Evolutionary conservation across 1,139 yeast species (phyloP).

Genomic region (Geotrichum klebahnii): DNA sequence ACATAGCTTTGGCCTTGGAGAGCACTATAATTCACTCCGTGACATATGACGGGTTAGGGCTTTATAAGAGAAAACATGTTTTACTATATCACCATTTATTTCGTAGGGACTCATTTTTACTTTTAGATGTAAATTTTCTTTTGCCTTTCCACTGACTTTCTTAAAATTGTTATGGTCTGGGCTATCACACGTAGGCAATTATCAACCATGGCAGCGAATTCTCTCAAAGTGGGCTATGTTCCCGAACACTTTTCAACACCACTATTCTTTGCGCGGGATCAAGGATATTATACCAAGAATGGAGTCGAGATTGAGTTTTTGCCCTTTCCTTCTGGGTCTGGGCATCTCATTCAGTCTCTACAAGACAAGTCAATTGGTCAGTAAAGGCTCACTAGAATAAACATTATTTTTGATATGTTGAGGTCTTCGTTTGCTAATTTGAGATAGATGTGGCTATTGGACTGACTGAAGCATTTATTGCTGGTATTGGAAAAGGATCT

Average conservation of each 20-base stretch:
- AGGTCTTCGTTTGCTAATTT: no score
- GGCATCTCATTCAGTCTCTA: conserved; percentile 73
- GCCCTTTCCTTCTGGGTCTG: conserved; percentile 83
- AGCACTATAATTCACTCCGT: conserved; percentile 84
- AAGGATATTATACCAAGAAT: conserved; percentile 51
- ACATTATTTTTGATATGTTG: no score
- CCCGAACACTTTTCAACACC: conserved; percentile 95
- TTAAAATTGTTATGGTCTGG: background rate
- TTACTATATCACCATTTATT: background rate
- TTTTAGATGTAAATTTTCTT: background rate
- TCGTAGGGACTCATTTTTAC: background rate
- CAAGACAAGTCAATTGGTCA: conserved; percentile 55
- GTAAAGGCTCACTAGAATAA: conserved; percentile 17
- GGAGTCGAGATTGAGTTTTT: conserved; percentile 56
- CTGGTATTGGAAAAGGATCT: conserved; percentile 73
- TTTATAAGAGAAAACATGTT: background rate
- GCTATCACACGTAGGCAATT: conserved; percentile 1
- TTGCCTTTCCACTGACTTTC: background rate
- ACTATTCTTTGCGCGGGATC: conserved; percentile 60
- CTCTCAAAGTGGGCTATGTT: conserved; percentile 66
- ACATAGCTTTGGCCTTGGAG: conserved; percentile 86
- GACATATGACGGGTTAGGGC: conserved; percentile 30
- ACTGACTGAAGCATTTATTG: conserved; percentile 82
- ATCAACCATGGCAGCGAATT: conserved; percentile 19
- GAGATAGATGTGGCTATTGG: conserved; percentile 65